Evolutionary conservation across 371 early-diverging fungal species (phyloP).

Genomic region (Mortierella polycephala): DNA sequence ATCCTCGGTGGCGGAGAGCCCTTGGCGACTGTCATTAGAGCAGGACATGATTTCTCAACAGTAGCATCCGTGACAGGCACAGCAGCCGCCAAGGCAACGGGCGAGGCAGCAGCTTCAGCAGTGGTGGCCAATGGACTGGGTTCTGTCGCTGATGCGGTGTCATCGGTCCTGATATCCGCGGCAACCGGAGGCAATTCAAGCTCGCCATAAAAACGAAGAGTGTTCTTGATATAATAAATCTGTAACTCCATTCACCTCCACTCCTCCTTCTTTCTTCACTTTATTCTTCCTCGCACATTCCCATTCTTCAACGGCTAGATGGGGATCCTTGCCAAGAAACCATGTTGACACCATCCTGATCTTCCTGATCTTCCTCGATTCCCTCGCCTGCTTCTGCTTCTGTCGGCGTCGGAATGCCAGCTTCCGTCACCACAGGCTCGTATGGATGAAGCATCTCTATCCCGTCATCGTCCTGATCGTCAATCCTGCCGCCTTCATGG

Average conservation of each 20-base stretch:
- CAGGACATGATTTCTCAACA: constrained; percentile 11
- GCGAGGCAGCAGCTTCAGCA: constrained; percentile 1
- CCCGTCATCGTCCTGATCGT: constrained; percentile 6
- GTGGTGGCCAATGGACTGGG: background rate
- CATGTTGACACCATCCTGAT: constrained; percentile 29
- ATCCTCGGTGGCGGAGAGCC: constrained; percentile 44
- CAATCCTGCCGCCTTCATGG: constrained; percentile 34
- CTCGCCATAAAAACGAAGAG: background rate
- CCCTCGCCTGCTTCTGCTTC: constrained; percentile 3
- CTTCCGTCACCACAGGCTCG: constrained; percentile 4
- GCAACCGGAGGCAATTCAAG: constrained; percentile 3
- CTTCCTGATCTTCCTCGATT: constrained; percentile 14
- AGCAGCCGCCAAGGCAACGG: background rate
- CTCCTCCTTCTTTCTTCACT: background rate
- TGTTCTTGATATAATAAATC: background rate
- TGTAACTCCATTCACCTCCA: constrained; percentile 1
- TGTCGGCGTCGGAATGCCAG: constrained; percentile 31
- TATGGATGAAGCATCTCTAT: background rate
- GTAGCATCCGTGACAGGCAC: background rate
- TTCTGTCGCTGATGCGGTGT: constrained; percentile 22
- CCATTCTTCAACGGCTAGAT: constrained; percentile 3
- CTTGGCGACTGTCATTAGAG: constrained; percentile 32
- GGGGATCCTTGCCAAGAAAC: background rate
- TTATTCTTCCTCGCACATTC: background rate
- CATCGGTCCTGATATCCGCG: constrained; percentile 17